Base-by-base conservation (phyloP, 2,329 filamentous ascomycete genomes). In the Ophiostoma piceae region DNA sequence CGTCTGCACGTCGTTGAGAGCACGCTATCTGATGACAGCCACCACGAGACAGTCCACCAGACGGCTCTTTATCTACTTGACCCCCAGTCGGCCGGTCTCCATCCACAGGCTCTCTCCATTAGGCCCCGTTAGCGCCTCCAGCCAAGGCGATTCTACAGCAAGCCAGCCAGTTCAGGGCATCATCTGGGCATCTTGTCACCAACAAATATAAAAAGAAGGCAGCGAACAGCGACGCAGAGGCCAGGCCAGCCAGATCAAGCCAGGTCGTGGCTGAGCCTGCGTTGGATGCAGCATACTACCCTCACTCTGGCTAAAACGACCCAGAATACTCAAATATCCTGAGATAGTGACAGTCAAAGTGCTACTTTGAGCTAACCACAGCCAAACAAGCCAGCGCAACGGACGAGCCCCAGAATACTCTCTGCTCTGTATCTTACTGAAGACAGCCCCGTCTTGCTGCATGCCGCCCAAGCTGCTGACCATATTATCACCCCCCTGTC, bases 141-240 rank as follows among this genome's bases (percentile, higher is more conserved):
- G 62, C 69, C 67, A 67, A 68, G 67, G 67, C 62, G 62, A 51
- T 57, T 64, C 66, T 68, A n/a, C 62, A 67, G 66, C 65, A 47
- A 29, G 51, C 47, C 26, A 16, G 11, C 51, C 51, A 32, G 26
- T 26, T 22, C 14, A 19, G 19, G 19, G 32, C 35, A 16, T 16
- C 62, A 37, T 37, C 62, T 16, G 19, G 32, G 19, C 26, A 65
- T 12, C 12, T n/a, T 19, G 39, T 39, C 51, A 57, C 19, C n/a
- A 26, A n/a, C 51, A 57, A 57, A 11, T 26, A 1, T 57, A 39
- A 5, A 65, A 67, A 67, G 54, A 57, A 57, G 51, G 51, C 51
- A 22, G 14, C n/a, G 9, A 29, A 51, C 29, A 19, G 35, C 22
- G 32, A 37, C 51, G 51, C 51, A 57, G 7, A 19, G 43, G 19